Base-by-base conservation (phyloP, 805 yeast genomes). In the Saccharomycopsis babjevae region DNA sequence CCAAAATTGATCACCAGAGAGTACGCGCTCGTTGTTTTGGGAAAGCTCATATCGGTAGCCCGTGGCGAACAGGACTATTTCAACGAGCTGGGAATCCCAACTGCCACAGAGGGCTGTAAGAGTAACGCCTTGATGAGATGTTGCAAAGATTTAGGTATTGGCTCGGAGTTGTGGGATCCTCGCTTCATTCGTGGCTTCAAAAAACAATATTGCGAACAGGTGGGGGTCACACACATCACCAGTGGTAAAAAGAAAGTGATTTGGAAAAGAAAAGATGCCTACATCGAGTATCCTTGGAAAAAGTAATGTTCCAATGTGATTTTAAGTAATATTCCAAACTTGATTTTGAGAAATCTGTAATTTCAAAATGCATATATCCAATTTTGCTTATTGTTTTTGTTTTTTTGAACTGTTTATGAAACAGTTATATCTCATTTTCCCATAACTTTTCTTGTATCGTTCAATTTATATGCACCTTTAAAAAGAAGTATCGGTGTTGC, bases 151-250 rank as follows among this genome's bases (percentile, higher is more conserved):
- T 78, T 94, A 68, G 98, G 98, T 4, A 87, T 94, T 66, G 99
- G 97, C 0, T 88, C 96, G 61, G 99, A 94, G 70, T 78, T 94
- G 57, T 94, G 99, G 99, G 99, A 94, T 71, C 99, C 99, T 1
- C 76, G 83, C 50, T 94, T 93, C 68, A 91, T 94, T 64, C 80
- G 88, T 66, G 68, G 70, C 55, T 88, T 85, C 73, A 88, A 88
- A 70, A 77, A 75, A 63, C 72, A 78, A 61, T 69, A 80, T 66
- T 90, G 97, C 72, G 92, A 86, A 61, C 91, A 89, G 66, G 83
- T 85, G 63, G 90, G 88, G 73, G 96, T 86, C 20, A 97, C 91
- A 68, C 93, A 90, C 71, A 83, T 85, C 25, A 80, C 83, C 10
- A 88, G 89, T 22, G 89, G 88, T 76, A 85, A 81, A 77, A 89